Percentiles rank a stretch among this genome's conserved stretches.
phyloP scores from a whole-genome alignment of 257 asterid species.

The Solanum pinnatisectum region DNA sequence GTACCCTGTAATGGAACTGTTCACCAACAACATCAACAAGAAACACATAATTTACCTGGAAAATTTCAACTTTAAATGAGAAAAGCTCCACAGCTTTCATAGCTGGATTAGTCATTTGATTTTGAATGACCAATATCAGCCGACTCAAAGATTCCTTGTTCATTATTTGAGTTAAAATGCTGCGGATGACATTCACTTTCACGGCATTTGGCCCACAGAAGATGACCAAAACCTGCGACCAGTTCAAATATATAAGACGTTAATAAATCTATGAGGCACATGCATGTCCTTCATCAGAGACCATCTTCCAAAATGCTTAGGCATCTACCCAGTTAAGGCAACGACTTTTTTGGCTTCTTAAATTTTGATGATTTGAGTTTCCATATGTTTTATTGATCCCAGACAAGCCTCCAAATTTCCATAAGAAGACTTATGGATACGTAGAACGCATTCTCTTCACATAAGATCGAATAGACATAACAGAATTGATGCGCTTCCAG shows the following conservation, averaged over 20 bases:
- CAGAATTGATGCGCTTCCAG: not conserved
- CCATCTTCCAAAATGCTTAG: not conserved
- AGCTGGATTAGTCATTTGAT: slow-evolving; percentile 62
- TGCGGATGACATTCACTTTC: slow-evolving; percentile 49
- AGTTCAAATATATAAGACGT: not conserved
- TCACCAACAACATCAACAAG: not conserved
- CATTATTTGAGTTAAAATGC: slow-evolving; percentile 23
- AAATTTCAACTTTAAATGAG: slow-evolving; percentile 60
- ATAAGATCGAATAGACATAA: not conserved
- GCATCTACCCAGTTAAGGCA: not conserved
- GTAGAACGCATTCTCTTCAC: not conserved
- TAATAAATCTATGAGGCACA: not conserved
- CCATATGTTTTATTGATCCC: not conserved
- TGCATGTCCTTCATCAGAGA: not conserved
- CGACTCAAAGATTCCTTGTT: slow-evolving; percentile 39
- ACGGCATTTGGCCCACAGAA: slow-evolving; percentile 40
- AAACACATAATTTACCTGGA: slow-evolving; percentile 42
- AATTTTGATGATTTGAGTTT: not conserved
- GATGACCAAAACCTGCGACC: slow-evolving; percentile 50
- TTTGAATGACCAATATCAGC: slow-evolving; percentile 56
- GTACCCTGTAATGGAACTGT: not conserved
- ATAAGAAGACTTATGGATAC: not conserved
- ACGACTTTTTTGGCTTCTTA: not conserved
- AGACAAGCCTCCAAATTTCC: not conserved
- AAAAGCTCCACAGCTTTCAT: slow-evolving; percentile 42